A percentile compares a stretch with the other conserved stretches of the same genome.
Conservation (phyloP, 164 flowering plant genomes). For the Saururus chinensis region DNA sequence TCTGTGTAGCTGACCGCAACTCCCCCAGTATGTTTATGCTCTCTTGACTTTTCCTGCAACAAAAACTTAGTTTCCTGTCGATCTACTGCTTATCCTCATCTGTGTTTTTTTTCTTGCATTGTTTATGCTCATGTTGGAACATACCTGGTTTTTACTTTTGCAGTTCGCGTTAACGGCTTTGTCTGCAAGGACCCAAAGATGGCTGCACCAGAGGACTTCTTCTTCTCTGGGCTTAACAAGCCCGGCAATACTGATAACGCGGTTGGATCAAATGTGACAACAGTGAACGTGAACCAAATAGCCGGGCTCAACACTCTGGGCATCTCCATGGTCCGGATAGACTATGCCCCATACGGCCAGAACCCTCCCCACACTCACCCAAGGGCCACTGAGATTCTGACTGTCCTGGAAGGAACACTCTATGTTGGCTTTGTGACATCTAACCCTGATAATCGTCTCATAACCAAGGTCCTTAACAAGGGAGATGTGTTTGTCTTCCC, state of each 20-base stretch:
- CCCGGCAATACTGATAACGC: conserved; percentile 4
- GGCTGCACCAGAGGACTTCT: conserved; percentile 1
- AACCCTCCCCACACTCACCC: conserved; percentile 7
- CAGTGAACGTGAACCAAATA: conserved; percentile 3
- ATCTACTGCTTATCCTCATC: too few species aligned
- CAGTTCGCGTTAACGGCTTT: not conserved
- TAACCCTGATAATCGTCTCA: conserved; percentile 4
- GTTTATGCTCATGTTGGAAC: not conserved
- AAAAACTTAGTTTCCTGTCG: too few species aligned
- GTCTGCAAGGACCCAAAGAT: conserved; percentile 1
- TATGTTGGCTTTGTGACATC: conserved; percentile 1
- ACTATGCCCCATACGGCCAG: conserved; percentile 1
- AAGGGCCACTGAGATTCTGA: conserved; percentile 4
- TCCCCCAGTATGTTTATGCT: not conserved
- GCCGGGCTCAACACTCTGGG: conserved; percentile 9
- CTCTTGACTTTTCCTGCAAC: not conserved
- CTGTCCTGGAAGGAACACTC: conserved; percentile 4
- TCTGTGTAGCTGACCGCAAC: too few species aligned
- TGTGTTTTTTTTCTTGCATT: not conserved
- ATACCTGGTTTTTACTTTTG: not conserved
- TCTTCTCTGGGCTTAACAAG: conserved; percentile 1
- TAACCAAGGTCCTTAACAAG: not conserved
- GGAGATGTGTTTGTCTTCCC: conserved; percentile 8
- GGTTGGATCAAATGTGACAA: conserved; percentile 3
- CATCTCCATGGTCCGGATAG: conserved; percentile 5